phyloP scores from a whole-genome alignment of 2,329 filamentous ascomycete genomes.

The Grosmannia clavigera region DNA sequence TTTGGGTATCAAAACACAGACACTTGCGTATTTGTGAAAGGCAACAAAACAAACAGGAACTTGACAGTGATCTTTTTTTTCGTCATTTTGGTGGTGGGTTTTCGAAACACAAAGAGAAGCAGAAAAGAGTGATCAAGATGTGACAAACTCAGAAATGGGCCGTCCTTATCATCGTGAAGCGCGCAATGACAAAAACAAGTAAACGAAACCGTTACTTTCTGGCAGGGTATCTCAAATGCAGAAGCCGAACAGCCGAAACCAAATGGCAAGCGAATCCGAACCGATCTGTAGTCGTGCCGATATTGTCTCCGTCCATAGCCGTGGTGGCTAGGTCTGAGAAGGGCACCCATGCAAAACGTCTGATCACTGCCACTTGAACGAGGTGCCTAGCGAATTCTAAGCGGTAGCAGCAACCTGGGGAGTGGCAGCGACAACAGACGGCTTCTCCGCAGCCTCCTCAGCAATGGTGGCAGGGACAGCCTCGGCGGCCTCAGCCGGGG shows the following conservation, averaged over 20 bases:
- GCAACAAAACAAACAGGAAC: neutral
- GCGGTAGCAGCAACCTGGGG: constrained; percentile 39
- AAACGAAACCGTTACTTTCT: neutral
- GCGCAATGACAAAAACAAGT: neutral
- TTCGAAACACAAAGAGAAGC: neutral
- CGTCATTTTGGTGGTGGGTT: neutral
- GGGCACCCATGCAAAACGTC: neutral
- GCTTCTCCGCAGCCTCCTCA: constrained; percentile 22
- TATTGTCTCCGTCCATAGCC: constrained; percentile 1
- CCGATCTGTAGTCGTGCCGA: constrained; percentile 12
- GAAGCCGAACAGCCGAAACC: constrained; percentile 34
- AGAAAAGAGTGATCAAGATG: constrained; percentile 1
- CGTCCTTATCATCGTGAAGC: neutral
- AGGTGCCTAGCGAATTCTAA: constrained; percentile 22
- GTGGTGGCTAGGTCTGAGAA: neutral
- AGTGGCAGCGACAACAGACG: constrained; percentile 23
- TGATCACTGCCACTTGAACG: neutral
- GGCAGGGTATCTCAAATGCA: constrained; percentile 32
- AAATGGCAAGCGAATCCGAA: constrained; percentile 15
- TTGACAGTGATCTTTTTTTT: constrained; percentile 1
- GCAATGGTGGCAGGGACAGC: constrained; percentile 16
- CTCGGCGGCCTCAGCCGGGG: constrained; percentile 15
- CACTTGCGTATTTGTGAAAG: neutral
- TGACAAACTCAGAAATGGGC: neutral
- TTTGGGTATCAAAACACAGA: constrained; percentile 1